Conservation (phyloP, 228 moss, liverwort and hornwort genomes). For the Sphagnum magellanicum region DNA sequence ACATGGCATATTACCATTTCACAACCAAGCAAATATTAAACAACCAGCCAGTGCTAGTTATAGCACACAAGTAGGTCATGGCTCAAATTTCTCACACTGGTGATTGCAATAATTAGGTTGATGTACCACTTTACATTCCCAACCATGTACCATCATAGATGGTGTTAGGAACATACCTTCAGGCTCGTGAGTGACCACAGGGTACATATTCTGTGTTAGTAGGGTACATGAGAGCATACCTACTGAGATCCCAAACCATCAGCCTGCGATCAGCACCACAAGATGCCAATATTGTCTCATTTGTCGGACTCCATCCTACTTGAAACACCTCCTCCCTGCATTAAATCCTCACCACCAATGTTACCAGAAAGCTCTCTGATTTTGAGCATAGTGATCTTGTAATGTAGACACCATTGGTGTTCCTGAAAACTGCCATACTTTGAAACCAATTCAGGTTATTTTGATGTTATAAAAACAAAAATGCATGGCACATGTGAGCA, state of each 20-base stretch:
- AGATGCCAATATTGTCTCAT: conserved; percentile 80
- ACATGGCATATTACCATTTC: neutral
- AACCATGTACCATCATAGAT: too few species aligned
- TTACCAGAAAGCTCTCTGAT: too few species aligned
- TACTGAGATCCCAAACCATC: conserved; percentile 94
- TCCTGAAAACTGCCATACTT: neutral
- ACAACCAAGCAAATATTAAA: too few species aligned
- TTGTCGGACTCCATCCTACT: conserved; percentile 89
- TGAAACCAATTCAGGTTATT: neutral
- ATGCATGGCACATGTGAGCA: neutral
- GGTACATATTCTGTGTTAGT: too few species aligned
- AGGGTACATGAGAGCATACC: conserved; percentile 16
- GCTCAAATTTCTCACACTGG: too few species aligned
- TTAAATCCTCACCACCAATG: neutral
- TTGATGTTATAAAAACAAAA: neutral
- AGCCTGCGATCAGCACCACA: conserved; percentile 90
- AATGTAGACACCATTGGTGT: neutral
- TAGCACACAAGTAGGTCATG: too few species aligned
- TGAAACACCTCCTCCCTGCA: conserved; percentile 88
- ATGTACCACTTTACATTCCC: too few species aligned
- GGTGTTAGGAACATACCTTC: too few species aligned
- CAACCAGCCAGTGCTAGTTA: too few species aligned
- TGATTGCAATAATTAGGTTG: too few species aligned
- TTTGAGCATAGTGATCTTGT: neutral
- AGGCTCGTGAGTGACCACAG: too few species aligned